phyloP scores from a whole-genome alignment of 768 basidiomycete genomes.

The Leucosporidium yakuticum region DNA sequence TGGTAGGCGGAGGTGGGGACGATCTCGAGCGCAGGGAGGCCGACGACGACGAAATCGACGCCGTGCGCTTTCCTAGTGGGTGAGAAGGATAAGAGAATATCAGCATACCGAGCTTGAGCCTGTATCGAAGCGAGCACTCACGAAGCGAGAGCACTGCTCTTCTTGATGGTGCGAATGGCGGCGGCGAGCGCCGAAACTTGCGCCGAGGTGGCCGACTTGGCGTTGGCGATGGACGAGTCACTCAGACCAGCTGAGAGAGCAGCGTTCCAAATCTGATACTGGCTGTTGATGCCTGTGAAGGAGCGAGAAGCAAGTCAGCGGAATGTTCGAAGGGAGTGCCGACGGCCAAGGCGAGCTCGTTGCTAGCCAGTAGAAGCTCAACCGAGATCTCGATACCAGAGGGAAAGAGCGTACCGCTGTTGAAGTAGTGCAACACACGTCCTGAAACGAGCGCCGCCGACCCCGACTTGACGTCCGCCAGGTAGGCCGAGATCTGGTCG shows the following conservation, averaged over 20 bases:
- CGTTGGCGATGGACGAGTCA: conserved; percentile 3
- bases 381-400: no score
- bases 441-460: not conserved
- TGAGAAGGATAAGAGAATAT: no score
- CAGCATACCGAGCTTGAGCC: no score
- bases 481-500: conserved; percentile 19
- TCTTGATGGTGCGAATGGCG: conserved; percentile 13
- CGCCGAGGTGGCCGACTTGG: conserved; percentile 11
- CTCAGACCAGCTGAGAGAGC: conserved; percentile 5
- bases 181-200: conserved; percentile 10
- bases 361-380: no score
- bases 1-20: conserved; percentile 18
- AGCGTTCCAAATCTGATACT: conserved; percentile 22
- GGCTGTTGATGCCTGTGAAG: conserved; percentile 23
- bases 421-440: conserved; percentile 26
- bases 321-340: no score
- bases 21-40: conserved; percentile 28
- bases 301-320: not conserved
- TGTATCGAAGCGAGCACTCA: not conserved
- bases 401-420: conserved; percentile 5
- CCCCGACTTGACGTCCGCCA: conserved; percentile 15
- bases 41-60: conserved; percentile 25
- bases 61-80: not conserved
- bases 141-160: conserved; percentile 1
- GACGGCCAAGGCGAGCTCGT: no score